phyloP scores from a whole-genome alignment of 2,329 filamentous ascomycete species.

The Pseudocercospora musae region DNA sequence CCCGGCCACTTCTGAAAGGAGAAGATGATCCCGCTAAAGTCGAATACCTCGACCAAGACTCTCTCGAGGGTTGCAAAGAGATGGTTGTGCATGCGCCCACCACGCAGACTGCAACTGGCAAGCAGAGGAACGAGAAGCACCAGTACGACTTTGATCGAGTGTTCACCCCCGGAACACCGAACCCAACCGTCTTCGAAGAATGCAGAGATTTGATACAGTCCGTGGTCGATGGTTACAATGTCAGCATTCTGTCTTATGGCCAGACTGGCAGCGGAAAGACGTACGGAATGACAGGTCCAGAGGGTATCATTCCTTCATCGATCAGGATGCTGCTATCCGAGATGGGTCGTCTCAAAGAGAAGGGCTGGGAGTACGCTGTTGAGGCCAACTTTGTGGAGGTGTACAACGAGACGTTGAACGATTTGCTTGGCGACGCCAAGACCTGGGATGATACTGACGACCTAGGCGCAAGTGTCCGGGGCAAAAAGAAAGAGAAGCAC shows the following conservation, averaged over 20 bases:
- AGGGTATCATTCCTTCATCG: conserved; percentile 93
- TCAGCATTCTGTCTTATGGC: conserved; percentile 98
- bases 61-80: conserved; percentile 78
- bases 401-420: conserved; percentile 96
- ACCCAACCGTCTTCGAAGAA: conserved; percentile 87
- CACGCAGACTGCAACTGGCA: conserved; percentile 76
- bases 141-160: conserved; percentile 92
- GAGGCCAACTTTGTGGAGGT: conserved; percentile 95
- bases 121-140: conserved; percentile 72
- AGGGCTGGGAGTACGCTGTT: conserved; percentile 93
- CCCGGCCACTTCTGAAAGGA: conserved; percentile 70
- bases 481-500: conserved; percentile 66
- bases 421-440: conserved; percentile 71
- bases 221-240: conserved; percentile 94
- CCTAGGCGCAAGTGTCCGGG: conserved; percentile 24
- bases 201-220: conserved; percentile 96
- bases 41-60: conserved; percentile 65
- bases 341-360: conserved; percentile 75
- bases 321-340: conserved; percentile 92
- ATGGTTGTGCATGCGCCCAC: conserved; percentile 80
- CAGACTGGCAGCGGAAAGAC: conserved; percentile 98
- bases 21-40: conserved; percentile 67
- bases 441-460: conserved; percentile 53
- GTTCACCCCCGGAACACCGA: conserved; percentile 73
- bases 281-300: conserved; percentile 83